A percentile compares a stretch with the other conserved stretches of the same genome.
phyloP scores from a whole-genome alignment of 345 rosid genomes.

The Microcos paniculata region DNA sequence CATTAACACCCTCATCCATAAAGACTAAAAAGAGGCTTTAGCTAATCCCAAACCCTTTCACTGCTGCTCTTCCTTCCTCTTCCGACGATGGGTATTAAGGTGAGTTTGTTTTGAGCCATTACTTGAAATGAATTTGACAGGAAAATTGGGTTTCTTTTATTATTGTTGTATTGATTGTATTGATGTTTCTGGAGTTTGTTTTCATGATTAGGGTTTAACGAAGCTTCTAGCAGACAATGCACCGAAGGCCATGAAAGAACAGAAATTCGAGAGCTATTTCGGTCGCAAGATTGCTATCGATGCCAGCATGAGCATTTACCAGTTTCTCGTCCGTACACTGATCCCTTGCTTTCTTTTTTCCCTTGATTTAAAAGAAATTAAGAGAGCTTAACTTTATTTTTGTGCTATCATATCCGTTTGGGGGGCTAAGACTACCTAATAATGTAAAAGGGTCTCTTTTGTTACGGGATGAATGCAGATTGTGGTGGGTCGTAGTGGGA shows the following conservation, averaged over 20 bases:
- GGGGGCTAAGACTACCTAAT: not conserved
- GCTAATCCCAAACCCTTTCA: not conserved
- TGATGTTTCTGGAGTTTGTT: not conserved
- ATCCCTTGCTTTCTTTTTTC: not conserved
- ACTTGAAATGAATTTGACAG: too few species aligned
- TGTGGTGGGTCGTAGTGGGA: slow-evolving; percentile 89
- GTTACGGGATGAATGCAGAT: slow-evolving; percentile 44
- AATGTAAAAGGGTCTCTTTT: not conserved
- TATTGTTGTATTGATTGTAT: not conserved
- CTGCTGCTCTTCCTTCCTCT: not conserved
- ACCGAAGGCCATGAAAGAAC: slow-evolving; percentile 85
- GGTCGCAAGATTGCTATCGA: slow-evolving; percentile 94
- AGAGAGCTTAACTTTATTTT: not conserved
- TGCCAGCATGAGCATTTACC: slow-evolving; percentile 99
- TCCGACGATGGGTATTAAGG: slow-evolving; percentile 9
- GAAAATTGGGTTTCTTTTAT: not conserved
- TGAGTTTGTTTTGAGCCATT: not conserved
- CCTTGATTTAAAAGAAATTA: not conserved
- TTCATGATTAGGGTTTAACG: slow-evolving; percentile 74
- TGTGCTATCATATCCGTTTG: not conserved
- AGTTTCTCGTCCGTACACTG: slow-evolving; percentile 64
- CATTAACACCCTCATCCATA: too few species aligned
- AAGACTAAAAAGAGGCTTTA: too few species aligned
- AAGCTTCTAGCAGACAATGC: slow-evolving; percentile 96
- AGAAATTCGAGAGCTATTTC: slow-evolving; percentile 86